Conservation (phyloP, 345 rosid genomes). For the Lumnitzera littorea region DNA sequence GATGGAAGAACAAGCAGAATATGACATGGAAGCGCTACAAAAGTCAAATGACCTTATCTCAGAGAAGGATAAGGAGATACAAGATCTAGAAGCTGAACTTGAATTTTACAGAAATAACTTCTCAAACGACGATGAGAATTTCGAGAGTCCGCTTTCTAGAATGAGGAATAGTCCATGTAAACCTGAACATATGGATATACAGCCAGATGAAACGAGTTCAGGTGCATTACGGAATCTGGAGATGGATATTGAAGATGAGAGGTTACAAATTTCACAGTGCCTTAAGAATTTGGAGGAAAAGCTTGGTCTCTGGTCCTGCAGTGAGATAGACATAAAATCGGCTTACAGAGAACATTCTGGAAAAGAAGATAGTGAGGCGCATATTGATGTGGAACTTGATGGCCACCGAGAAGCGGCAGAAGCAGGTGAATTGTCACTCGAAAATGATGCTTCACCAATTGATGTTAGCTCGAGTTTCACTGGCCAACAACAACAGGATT, state of each 20-base stretch:
- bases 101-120: slow-evolving; percentile 51
- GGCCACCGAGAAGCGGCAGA: slow-evolving; percentile 12
- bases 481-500: slow-evolving; percentile 8
- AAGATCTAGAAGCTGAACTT: slow-evolving; percentile 81
- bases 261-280: slow-evolving; percentile 24
- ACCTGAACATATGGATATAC: slow-evolving; percentile 4
- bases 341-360: slow-evolving; percentile 9
- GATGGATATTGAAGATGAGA: slow-evolving; percentile 47
- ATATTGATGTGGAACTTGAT: neutral
- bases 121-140: slow-evolving; percentile 10
- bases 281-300: slow-evolving; percentile 45
- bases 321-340: slow-evolving; percentile 11
- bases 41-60: slow-evolving; percentile 66
- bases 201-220: slow-evolving; percentile 2
- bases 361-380: slow-evolving; percentile 8
- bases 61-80: slow-evolving; percentile 75
- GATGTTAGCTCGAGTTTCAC: slow-evolving; percentile 7
- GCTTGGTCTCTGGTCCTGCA: slow-evolving; percentile 20
- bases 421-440: slow-evolving; percentile 7
- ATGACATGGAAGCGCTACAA: slow-evolving; percentile 89
- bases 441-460: slow-evolving; percentile 15
- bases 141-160: neutral
- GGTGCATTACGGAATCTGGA: slow-evolving; percentile 13
- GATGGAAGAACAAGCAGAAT: slow-evolving; percentile 78
- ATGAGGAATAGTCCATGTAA: slow-evolving; percentile 1